Percentiles rank a stretch among this genome's conserved stretches.
These are phyloP conservation scores for Metschnikowia kunwiensis DNA, from an alignment of 805 yeast species.

Conservation along the genomic window DNA sequence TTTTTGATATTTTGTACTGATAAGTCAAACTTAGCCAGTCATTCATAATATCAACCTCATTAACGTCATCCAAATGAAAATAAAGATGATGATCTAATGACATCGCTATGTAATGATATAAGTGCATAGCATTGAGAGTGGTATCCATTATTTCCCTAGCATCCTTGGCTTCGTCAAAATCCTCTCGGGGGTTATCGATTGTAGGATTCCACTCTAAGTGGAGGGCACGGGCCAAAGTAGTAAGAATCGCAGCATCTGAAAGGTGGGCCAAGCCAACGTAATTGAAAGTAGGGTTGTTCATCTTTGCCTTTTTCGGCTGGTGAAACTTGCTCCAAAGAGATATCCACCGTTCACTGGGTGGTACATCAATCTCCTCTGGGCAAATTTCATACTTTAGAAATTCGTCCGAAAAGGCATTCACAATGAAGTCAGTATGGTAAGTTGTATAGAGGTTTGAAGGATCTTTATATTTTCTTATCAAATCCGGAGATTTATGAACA, in stretches of 20 bases:
- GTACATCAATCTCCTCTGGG: constrained; percentile 32
- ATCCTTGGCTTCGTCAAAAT: constrained; percentile 32
- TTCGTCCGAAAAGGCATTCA: constrained; percentile 38
- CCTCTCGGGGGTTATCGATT: constrained; percentile 26
- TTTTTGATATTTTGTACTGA: constrained; percentile 34
- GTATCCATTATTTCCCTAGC: constrained; percentile 24
- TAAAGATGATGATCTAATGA: constrained; percentile 44
- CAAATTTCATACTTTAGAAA: constrained; percentile 29
- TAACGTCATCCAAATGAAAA: constrained; percentile 31
- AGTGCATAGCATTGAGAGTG: constrained; percentile 17
- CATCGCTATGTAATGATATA: constrained; percentile 45
- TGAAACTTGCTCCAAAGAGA: constrained; percentile 38
- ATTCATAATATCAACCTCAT: constrained; percentile 27
- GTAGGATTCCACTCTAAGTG: constrained; percentile 45
- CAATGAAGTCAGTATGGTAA: constrained; percentile 36
- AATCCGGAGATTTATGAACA: constrained; percentile 16
- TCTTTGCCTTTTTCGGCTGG: constrained; percentile 21
- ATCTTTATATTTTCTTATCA: constrained; percentile 25
- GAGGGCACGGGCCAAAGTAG: constrained; percentile 40
- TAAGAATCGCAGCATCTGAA: constrained; percentile 38
- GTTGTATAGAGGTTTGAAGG: constrained; percentile 25
- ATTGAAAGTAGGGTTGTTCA: constrained; percentile 28
- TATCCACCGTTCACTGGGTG: constrained; percentile 39
- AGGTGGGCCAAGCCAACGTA: constrained; percentile 37
- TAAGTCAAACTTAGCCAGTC: constrained; percentile 39